A percentile compares a stretch with the other conserved stretches of the same genome.
Conservation (phyloP, 176 grass and related monocot genomes). For the Carex cristatella region DNA sequence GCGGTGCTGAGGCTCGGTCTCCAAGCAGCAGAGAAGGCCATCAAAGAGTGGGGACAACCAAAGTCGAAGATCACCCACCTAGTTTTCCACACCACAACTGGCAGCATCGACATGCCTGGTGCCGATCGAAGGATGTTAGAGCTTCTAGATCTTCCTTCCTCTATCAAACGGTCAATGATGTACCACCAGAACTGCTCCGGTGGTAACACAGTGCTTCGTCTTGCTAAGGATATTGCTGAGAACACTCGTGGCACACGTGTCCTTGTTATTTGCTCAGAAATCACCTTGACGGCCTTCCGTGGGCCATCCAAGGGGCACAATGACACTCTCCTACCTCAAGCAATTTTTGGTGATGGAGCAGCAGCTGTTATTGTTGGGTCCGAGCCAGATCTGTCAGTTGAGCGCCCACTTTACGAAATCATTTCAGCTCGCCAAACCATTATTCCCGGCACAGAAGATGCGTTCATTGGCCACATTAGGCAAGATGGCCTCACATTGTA, state of each 20-base stretch:
- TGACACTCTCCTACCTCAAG: neutral
- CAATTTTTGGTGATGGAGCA: neutral
- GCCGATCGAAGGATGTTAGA: neutral
- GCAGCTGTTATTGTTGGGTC: neutral
- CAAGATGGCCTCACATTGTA: neutral
- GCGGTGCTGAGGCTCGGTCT: too few species aligned
- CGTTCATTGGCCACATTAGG: neutral
- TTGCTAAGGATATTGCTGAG: neutral
- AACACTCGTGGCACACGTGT: neutral
- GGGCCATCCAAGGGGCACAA: neutral
- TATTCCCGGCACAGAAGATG: neutral
- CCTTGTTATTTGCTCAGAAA: conserved; percentile 1
- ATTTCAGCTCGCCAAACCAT: neutral
- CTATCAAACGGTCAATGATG: neutral
- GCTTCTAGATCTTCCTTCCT: neutral
- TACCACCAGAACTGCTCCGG: neutral
- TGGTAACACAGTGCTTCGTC: neutral
- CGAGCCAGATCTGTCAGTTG: neutral
- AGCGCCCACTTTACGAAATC: neutral
- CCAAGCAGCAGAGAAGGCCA: neutral
- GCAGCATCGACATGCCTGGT: neutral
- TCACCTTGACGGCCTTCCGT: neutral
- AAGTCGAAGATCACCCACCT: neutral
- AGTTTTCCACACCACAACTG: neutral
- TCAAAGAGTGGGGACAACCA: neutral